Evolutionary conservation across 495 filamentous ascomycete species (phyloP).

Genomic region (Penicillium crystallinum): DNA sequence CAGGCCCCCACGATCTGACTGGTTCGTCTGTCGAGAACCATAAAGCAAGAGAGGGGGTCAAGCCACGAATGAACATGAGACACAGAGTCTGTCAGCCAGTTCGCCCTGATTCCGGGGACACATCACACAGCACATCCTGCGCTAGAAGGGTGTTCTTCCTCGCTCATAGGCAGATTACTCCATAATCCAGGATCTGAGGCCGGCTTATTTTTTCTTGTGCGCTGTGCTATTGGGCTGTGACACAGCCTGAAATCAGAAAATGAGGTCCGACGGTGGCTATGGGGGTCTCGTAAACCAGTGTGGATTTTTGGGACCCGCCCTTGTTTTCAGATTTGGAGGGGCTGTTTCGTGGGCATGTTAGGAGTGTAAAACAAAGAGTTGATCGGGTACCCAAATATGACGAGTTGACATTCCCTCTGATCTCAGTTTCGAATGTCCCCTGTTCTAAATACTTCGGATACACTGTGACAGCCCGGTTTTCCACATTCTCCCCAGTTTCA

Average conservation of each 20-base stretch:
- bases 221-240: background rate
- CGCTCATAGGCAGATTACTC: background rate
- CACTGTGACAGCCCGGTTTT: conserved; percentile 7
- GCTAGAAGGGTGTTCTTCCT: background rate
- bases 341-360: background rate
- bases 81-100: background rate
- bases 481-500: conserved; percentile 3
- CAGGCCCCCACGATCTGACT: conserved; percentile 4
- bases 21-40: background rate
- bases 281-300: background rate
- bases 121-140: background rate
- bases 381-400: conserved; percentile 6
- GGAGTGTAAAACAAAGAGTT: background rate
- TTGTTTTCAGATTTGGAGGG: background rate
- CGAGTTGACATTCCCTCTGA: conserved; percentile 6
- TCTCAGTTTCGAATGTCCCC: background rate
- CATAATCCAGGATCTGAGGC: background rate
- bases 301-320: background rate
- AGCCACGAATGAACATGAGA: conserved; percentile 2
- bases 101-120: conserved; percentile 1
- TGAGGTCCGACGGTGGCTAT: background rate
- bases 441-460: conserved; percentile 5
- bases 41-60: background rate
- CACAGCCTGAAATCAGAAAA: background rate
- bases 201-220: background rate